phyloP scores from a whole-genome alignment of 306 rosid genomes.

The Ziziphus jujuba region DNA sequence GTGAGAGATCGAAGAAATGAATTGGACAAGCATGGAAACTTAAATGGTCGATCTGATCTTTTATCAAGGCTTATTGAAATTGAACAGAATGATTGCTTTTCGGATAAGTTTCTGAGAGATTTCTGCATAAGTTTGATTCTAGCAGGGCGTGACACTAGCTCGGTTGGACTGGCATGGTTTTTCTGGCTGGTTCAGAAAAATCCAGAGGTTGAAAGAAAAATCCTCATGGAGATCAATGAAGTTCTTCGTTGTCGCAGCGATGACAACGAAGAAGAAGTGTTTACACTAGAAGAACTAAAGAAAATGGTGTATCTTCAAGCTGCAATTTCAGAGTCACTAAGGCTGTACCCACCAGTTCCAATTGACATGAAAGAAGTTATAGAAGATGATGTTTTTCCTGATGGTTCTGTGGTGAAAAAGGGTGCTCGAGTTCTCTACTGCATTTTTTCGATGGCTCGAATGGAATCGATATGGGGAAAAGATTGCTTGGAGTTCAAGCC shows the following conservation, averaged over 20 bases:
- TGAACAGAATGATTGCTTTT: slow-evolving; percentile 2
- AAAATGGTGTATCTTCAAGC: slow-evolving; percentile 49
- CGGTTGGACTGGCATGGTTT: slow-evolving; percentile 52
- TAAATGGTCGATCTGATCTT: slow-evolving; percentile 27
- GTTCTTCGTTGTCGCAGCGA: slow-evolving; percentile 11
- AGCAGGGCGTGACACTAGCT: slow-evolving; percentile 55
- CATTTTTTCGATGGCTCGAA: slow-evolving; percentile 37
- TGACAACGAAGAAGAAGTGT: background rate
- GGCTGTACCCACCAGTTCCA: slow-evolving; percentile 52
- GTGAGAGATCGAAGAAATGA: slow-evolving; percentile 28
- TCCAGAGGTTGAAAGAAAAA: slow-evolving; percentile 28
- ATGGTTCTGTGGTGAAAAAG: slow-evolving; percentile 33
- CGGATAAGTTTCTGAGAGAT: slow-evolving; percentile 34
- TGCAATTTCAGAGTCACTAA: slow-evolving; percentile 40
- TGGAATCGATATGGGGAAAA: slow-evolving; percentile 47
- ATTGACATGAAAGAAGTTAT: slow-evolving; percentile 38
- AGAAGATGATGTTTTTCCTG: slow-evolving; percentile 41
- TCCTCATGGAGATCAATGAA: slow-evolving; percentile 23
- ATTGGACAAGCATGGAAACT: slow-evolving; percentile 6
- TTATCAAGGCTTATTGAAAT: slow-evolving; percentile 35
- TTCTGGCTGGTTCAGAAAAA: slow-evolving; percentile 42
- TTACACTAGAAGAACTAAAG: slow-evolving; percentile 36
- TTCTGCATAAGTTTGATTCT: slow-evolving; percentile 43
- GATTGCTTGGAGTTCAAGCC: slow-evolving; percentile 53
- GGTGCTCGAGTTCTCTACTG: slow-evolving; percentile 37